These are phyloP conservation scores for barley (Hordeum vulgare) DNA, from an alignment of 176 grass and related monocot species.

Conservation along the genomic window MorexV3_pseudomolecules_assembly NC_058523.1:342227363-342227862, in stretches of 20 bases:
- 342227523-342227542: neutral
- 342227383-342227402: neutral
- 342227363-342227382: conserved; percentile 15
- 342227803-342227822: too few species aligned
- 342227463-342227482: neutral
- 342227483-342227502: neutral
- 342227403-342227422: neutral
- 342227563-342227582: neutral
- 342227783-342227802: too few species aligned
- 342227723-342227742: neutral
- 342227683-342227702: conserved; percentile 11
- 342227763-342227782: too few species aligned
- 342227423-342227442: neutral
- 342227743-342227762: neutral
- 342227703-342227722: neutral
- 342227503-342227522: neutral
- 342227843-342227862: too few species aligned
- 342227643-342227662: conserved; percentile 6
- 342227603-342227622: conserved; percentile 15
- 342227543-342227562: neutral
- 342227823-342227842: too few species aligned
- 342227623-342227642: neutral
- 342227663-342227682: neutral
- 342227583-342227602: neutral
- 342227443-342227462: neutral